These are phyloP conservation scores for Colletotrichum navitas DNA, from an alignment of 2,329 filamentous ascomycete species.

Conservation along the genomic window DNA sequence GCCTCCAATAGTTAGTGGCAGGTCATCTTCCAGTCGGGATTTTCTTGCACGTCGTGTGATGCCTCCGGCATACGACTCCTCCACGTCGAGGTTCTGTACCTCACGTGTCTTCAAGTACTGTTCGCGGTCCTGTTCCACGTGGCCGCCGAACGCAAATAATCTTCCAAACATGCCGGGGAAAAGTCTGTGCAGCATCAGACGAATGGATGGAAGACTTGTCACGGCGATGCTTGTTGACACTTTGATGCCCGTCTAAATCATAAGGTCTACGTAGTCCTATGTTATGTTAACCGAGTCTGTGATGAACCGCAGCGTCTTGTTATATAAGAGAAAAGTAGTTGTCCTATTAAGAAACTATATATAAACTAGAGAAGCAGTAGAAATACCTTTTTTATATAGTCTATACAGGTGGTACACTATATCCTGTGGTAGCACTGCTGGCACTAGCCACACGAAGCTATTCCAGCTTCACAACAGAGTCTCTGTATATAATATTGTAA, in stretches of 20 bases:
- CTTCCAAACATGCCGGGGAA: slow-evolving; percentile 15
- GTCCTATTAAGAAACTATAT: too few species aligned
- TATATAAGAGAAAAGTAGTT: too few species aligned
- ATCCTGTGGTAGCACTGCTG: too few species aligned
- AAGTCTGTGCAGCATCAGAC: slow-evolving; percentile 46
- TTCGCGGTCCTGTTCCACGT: slow-evolving; percentile 23
- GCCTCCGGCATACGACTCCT: neutral
- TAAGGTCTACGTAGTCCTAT: slow-evolving; percentile 55
- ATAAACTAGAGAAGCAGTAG: too few species aligned
- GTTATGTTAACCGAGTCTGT: slow-evolving; percentile 53
- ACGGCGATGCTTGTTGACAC: slow-evolving; percentile 56
- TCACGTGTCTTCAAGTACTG: slow-evolving; percentile 10
- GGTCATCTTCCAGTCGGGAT: neutral
- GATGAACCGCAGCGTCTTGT: too few species aligned
- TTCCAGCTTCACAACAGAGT: neutral
- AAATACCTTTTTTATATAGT: too few species aligned
- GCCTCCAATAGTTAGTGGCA: slow-evolving; percentile 15
- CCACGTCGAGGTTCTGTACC: neutral
- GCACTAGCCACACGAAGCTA: too few species aligned
- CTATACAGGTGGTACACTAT: too few species aligned
- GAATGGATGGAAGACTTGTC: slow-evolving; percentile 56
- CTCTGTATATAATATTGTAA: slow-evolving; percentile 50
- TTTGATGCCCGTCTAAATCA: slow-evolving; percentile 59
- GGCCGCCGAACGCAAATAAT: slow-evolving; percentile 31
- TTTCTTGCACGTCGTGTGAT: neutral